phyloP scores from a whole-genome alignment of 208 protist species.

The Leptomonas pyrrhocoris region DNA sequence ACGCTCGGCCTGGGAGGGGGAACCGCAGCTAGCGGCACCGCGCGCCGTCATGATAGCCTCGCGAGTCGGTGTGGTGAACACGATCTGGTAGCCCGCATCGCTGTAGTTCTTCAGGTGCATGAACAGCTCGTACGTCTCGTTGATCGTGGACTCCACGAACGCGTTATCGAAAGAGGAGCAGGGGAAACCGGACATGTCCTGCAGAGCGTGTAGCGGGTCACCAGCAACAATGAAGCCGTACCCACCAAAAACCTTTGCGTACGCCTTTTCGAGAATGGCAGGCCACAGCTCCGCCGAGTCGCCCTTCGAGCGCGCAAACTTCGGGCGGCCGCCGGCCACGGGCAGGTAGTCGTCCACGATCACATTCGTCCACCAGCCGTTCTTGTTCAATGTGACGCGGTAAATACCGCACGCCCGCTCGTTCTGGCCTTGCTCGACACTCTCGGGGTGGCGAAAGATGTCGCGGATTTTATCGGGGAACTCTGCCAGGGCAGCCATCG shows the following conservation, averaged over 20 bases:
- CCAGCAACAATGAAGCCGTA: conserved; percentile 83
- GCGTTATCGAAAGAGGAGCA: conserved; percentile 74
- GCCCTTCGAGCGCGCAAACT: conserved; percentile 61
- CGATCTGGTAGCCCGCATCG: conserved; percentile 51
- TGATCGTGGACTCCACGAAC: conserved; percentile 47
- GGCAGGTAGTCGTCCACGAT: conserved; percentile 90
- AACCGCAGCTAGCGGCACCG: conserved; percentile 29
- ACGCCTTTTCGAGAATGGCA: conserved; percentile 86
- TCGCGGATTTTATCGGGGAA: conserved; percentile 66
- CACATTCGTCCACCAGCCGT: conserved; percentile 89
- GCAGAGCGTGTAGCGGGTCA: conserved; percentile 72
- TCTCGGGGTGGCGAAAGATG: conserved; percentile 75
- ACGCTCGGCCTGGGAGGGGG: conserved; percentile 37
- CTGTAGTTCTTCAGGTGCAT: conserved; percentile 47
- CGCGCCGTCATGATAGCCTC: conserved; percentile 56
- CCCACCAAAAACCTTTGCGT: conserved; percentile 84
- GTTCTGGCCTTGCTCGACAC: conserved; percentile 50
- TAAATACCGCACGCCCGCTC: conserved; percentile 68
- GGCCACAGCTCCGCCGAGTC: conserved; percentile 85
- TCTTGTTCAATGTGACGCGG: conserved; percentile 85
- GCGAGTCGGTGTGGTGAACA: conserved; percentile 69
- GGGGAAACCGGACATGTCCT: conserved; percentile 81
- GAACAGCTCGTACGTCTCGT: conserved; percentile 64
- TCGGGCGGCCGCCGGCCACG: conserved; percentile 54
- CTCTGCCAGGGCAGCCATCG: conserved; percentile 68